Conservation (phyloP, 495 filamentous ascomycete species). For the Neurospora sp. region DNA sequence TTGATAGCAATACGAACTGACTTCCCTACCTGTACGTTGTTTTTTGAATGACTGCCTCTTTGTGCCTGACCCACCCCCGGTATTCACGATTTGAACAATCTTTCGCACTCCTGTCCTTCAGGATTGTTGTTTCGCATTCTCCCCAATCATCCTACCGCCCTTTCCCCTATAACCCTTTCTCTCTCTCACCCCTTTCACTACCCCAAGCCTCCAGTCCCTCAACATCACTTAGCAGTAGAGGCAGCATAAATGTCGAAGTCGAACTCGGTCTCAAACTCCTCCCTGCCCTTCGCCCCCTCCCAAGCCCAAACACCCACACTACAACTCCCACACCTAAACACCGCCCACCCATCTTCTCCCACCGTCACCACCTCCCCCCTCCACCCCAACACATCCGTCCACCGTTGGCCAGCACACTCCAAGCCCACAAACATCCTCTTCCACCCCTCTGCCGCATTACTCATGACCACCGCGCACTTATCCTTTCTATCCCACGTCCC, state of each 20-base stretch:
- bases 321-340: slow-evolving; percentile 42
- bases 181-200: not conserved
- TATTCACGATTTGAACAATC: not conserved
- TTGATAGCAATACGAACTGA: not conserved
- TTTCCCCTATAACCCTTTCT: not conserved
- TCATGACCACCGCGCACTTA: slow-evolving; percentile 52
- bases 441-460: slow-evolving; percentile 37
- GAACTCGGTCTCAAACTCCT: slow-evolving; percentile 28
- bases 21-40: not conserved
- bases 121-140: not conserved
- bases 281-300: slow-evolving; percentile 41
- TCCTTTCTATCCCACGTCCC: slow-evolving; percentile 41
- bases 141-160: not conserved
- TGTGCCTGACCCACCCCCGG: not conserved
- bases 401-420: slow-evolving; percentile 43
- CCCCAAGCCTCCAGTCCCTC: not conserved
- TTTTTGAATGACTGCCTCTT: not conserved
- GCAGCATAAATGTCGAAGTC: not conserved
- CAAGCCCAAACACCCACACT: slow-evolving; percentile 55
- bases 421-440: slow-evolving; percentile 55
- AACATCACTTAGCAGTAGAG: not conserved
- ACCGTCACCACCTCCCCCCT: slow-evolving; percentile 36
- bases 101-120: not conserved
- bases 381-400: slow-evolving; percentile 52
- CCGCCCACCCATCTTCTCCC: slow-evolving; percentile 43